phyloP scores from a whole-genome alignment of 2,329 filamentous ascomycete species.

The Biscogniauxia marginata region DNA sequence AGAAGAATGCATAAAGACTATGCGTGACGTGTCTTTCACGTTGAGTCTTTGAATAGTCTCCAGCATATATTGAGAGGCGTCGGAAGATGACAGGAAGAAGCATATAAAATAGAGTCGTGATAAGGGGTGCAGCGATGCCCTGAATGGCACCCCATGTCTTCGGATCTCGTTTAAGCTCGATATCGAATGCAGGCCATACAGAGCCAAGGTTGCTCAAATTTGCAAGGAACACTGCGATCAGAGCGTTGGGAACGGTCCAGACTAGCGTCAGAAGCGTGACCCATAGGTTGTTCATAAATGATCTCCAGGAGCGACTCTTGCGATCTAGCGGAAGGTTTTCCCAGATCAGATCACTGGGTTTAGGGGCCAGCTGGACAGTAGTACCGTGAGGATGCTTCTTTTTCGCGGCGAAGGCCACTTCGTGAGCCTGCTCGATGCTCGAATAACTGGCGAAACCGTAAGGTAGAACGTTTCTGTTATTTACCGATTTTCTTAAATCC shows the following conservation, averaged over 20 bases:
- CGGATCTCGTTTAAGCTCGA: constrained; percentile 57
- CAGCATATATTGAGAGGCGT: constrained; percentile 75
- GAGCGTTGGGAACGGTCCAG: constrained; percentile 86
- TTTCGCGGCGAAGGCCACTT: constrained; percentile 74
- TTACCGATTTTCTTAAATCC: constrained; percentile 73
- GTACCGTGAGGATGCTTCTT: constrained; percentile 77
- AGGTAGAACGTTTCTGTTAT: constrained; percentile 82
- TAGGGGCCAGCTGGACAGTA: constrained; percentile 73
- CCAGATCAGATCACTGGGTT: constrained; percentile 91
- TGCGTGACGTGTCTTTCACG: constrained; percentile 84
- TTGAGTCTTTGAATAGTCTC: constrained; percentile 85
- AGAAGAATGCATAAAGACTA: constrained; percentile 89
- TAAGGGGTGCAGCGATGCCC: constrained; percentile 80
- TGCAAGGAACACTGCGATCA: constrained; percentile 88
- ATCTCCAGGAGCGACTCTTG: constrained; percentile 64
- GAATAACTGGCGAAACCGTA: constrained; percentile 93
- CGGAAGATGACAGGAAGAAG: constrained; percentile 86
- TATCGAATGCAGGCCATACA: constrained; percentile 74
- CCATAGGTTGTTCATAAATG: constrained; percentile 66
- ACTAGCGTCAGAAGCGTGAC: constrained; percentile 65
- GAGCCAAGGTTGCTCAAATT: constrained; percentile 75
- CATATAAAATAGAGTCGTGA: constrained; percentile 83
- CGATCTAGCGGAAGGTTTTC: constrained; percentile 58
- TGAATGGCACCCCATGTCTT: constrained; percentile 80
- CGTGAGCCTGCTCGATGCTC: constrained; percentile 79